phyloP scores from a whole-genome alignment of 257 asterid species.

The Apocynum venetum region DNA sequence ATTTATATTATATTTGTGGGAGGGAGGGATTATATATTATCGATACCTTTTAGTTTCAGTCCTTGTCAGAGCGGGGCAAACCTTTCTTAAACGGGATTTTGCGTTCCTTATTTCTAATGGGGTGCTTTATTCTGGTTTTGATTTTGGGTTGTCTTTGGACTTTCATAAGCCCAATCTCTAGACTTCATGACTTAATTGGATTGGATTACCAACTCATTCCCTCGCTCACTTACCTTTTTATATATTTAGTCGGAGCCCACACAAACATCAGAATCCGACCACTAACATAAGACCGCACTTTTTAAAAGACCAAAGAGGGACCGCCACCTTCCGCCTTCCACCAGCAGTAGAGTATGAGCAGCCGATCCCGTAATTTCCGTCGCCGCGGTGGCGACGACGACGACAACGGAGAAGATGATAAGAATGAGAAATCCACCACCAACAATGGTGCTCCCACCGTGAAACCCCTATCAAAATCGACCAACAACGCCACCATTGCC shows the following conservation, averaged over 20 bases:
- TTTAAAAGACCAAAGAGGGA: not conserved
- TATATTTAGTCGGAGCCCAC: not conserved
- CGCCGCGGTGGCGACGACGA: conserved; percentile 78
- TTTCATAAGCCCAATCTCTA: too few relatives aligned
- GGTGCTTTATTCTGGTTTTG: too few relatives aligned
- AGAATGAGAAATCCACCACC: conserved; percentile 18
- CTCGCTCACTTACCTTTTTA: too few relatives aligned
- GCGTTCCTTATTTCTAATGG: too few relatives aligned
- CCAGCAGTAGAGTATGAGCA: conserved; percentile 45
- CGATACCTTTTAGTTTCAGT: too few relatives aligned
- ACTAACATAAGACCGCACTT: not conserved
- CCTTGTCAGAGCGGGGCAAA: too few relatives aligned
- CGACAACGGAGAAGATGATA: conserved; percentile 23
- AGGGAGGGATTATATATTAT: too few relatives aligned
- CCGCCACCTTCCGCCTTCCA: conserved; percentile 10
- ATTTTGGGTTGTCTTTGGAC: too few relatives aligned
- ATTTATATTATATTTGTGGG: too few relatives aligned
- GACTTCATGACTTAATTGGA: not conserved
- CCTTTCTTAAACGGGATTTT: too few relatives aligned
- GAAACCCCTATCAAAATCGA: conserved; percentile 31
- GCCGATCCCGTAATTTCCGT: conserved; percentile 71
- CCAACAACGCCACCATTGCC: conserved; percentile 33
- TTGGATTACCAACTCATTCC: not conserved
- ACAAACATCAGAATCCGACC: not conserved
- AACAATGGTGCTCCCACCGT: conserved; percentile 16